A percentile compares a stretch with the other conserved stretches of the same genome.
Evolutionary conservation across 2,329 filamentous ascomycete species (phyloP).

Genomic region (Monilinia vaccinii-corymbosi): DNA sequence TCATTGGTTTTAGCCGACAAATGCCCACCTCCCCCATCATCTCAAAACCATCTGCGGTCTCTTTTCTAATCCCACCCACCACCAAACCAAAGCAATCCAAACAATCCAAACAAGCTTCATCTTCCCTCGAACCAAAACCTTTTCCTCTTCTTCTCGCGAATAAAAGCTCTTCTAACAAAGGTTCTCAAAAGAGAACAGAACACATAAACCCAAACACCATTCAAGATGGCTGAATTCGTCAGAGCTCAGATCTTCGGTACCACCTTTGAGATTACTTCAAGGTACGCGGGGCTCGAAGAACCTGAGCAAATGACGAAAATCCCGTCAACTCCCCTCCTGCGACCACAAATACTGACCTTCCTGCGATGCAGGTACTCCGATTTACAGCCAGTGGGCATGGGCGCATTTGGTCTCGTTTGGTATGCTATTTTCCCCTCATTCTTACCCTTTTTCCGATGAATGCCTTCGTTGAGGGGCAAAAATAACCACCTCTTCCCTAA

Average conservation of each 20-base stretch:
- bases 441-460: neutral
- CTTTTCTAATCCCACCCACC: neutral
- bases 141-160: neutral
- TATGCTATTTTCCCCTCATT: slow-evolving; percentile 38
- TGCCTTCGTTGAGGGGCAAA: slow-evolving; percentile 3
- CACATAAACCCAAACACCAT: neutral
- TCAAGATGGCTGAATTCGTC: slow-evolving; percentile 95
- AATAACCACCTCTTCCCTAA: neutral
- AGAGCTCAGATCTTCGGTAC: slow-evolving; percentile 99
- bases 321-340: slow-evolving; percentile 12
- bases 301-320: neutral
- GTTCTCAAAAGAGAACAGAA: neutral
- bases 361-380: slow-evolving; percentile 76
- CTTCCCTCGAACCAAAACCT: neutral
- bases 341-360: slow-evolving; percentile 14
- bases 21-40: neutral
- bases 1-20: slow-evolving; percentile 3
- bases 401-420: slow-evolving; percentile 97
- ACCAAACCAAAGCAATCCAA: neutral
- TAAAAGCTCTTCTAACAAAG: too few relatives aligned
- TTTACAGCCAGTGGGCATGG: slow-evolving; percentile 97
- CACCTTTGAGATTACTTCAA: slow-evolving; percentile 98
- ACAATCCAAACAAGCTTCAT: neutral
- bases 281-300: slow-evolving; percentile 45
- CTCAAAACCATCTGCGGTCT: neutral